These are phyloP conservation scores for Ricinus communis DNA, from an alignment of 345 rosid species.

Conservation along the genomic window DNA sequence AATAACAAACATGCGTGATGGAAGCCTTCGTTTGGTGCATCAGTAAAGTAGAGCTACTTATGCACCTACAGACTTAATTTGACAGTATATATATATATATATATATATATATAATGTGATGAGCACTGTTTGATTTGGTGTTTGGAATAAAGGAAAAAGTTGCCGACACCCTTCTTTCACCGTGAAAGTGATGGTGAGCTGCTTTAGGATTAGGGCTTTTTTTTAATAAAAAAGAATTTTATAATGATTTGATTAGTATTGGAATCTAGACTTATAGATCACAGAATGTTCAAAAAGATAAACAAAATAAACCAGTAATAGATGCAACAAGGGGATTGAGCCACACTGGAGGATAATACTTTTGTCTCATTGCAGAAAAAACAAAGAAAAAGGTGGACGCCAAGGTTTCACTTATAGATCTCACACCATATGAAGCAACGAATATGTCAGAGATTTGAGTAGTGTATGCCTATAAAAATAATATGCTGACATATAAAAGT, in stretches of 20 bases:
- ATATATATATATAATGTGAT: no score
- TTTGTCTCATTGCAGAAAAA: slow-evolving; percentile 48
- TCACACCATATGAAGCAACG: slow-evolving; percentile 55
- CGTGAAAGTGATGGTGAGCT: slow-evolving; percentile 30
- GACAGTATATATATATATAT: no score
- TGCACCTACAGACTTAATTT: neutral
- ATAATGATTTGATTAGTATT: neutral
- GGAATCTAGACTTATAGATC: slow-evolving; percentile 29
- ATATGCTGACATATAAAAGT: no score
- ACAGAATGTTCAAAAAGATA: slow-evolving; percentile 26
- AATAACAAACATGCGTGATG: no score
- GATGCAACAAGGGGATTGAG: neutral
- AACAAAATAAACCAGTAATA: neutral
- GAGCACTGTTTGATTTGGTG: slow-evolving; percentile 2
- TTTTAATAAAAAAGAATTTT: no score
- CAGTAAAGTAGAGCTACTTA: no score
- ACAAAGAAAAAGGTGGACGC: slow-evolving; percentile 42
- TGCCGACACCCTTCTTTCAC: slow-evolving; percentile 37
- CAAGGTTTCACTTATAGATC: slow-evolving; percentile 38
- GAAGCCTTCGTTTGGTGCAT: neutral
- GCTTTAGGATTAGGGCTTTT: slow-evolving; percentile 11
- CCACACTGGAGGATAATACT: slow-evolving; percentile 29
- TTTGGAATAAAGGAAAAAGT: slow-evolving; percentile 53
- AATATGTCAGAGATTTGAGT: slow-evolving; percentile 42
- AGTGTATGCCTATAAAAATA: neutral